Evolutionary conservation across 106 monocot genomes (phyloP).

Genomic region (Xerophyta viscosa): DNA sequence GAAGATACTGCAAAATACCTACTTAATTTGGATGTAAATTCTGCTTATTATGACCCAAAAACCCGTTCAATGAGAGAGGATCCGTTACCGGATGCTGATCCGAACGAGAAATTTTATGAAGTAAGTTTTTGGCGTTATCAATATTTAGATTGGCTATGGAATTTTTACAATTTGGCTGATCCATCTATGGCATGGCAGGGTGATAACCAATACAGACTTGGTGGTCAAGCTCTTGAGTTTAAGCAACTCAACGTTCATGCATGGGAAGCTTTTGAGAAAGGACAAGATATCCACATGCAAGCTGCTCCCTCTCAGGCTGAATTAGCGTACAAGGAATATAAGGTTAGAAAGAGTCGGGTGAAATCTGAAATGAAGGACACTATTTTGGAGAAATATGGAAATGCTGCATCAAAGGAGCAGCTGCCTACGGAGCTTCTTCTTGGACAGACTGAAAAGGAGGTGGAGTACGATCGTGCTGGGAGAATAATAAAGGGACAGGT

Average conservation of each 20-base stretch:
- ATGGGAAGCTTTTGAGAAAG: conserved; percentile 97
- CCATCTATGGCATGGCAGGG: conserved; percentile 38
- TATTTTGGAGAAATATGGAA: conserved; percentile 94
- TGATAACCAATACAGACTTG: conserved; percentile 82
- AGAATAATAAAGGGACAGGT: conserved; percentile 94
- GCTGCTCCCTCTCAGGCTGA: conserved; percentile 99
- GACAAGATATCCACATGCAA: conserved; percentile 99
- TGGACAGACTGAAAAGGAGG: conserved; percentile 85
- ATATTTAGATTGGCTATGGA: not conserved
- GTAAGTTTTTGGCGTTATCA: conserved; percentile 22
- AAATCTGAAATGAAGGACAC: conserved; percentile 67
- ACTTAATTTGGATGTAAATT: conserved; percentile 92
- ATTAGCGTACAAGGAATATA: conserved; percentile 68
- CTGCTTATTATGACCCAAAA: conserved; percentile 91
- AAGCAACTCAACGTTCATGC: conserved; percentile 92
- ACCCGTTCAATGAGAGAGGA: conserved; percentile 98
- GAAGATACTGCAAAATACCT: conserved; percentile 98
- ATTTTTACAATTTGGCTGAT: not conserved
- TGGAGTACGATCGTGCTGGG: conserved; percentile 97
- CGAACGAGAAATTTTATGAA: conserved; percentile 92
- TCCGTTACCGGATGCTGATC: conserved; percentile 87
- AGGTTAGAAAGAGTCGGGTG: conserved; percentile 78
- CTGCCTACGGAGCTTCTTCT: conserved; percentile 86
- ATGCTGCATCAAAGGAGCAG: conserved; percentile 76
- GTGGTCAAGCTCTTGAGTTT: conserved; percentile 94